A percentile compares a stretch with the other conserved stretches of the same genome.
These are phyloP conservation scores for Penicillium oxalicum DNA, from an alignment of 2,329 filamentous ascomycete genomes.

Conservation along the genomic window DNA sequence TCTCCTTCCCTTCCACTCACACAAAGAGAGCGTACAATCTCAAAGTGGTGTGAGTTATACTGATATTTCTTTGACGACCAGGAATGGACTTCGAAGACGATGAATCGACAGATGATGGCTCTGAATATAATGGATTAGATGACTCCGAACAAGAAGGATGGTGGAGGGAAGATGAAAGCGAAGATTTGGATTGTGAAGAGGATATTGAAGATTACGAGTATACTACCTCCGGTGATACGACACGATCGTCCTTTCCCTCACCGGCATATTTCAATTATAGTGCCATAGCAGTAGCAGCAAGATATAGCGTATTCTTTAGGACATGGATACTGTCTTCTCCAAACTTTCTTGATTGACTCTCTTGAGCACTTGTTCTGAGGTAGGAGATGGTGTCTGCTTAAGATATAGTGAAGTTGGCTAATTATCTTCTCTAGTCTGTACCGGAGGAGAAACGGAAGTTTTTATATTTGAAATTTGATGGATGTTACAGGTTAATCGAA, in stretches of 20 bases:
- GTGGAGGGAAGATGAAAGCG: constrained; percentile 6
- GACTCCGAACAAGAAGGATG: not conserved
- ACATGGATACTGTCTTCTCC: not conserved
- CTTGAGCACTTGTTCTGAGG: too few relatives aligned
- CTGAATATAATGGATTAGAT: not conserved
- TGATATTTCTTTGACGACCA: not conserved
- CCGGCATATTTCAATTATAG: not conserved
- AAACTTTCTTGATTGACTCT: not conserved
- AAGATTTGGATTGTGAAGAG: constrained; percentile 8
- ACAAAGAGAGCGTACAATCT: too few relatives aligned
- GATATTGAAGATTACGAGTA: constrained; percentile 16
- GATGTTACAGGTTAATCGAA: not conserved
- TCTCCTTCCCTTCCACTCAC: not conserved
- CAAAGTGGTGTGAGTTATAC: not conserved
- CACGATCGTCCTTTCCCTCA: constrained; percentile 3
- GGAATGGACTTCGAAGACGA: not conserved
- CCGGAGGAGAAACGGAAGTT: too few relatives aligned
- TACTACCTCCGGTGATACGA: constrained; percentile 6
- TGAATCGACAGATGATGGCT: not conserved
- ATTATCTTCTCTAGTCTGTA: too few relatives aligned
- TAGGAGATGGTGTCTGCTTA: too few relatives aligned
- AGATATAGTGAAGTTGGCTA: too few relatives aligned
- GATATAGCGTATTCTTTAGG: not conserved
- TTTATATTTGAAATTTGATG: too few relatives aligned
- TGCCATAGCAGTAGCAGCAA: not conserved